Percentiles rank a stretch among this genome's conserved stretches.
These are phyloP conservation scores for Leishmania mexicana DNA, from an alignment of 208 protist genomes.

Conservation along the genomic window DNA sequence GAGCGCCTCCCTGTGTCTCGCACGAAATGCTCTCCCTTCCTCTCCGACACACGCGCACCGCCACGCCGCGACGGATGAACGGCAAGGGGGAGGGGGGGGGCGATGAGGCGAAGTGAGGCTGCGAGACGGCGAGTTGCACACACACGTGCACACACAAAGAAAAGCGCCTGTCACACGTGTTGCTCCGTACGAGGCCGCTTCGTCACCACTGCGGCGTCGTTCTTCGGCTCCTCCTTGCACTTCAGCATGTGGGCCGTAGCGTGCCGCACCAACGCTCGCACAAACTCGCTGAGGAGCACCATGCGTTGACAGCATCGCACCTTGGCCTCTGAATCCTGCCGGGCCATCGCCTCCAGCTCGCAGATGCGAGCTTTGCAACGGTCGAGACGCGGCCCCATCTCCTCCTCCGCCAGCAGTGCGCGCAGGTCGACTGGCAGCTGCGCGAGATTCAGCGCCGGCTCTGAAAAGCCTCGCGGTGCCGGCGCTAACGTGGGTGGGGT, in stretches of 20 bases:
- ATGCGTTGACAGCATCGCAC: slow-evolving; percentile 50
- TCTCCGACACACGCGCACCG: neutral
- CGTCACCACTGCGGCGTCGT: neutral
- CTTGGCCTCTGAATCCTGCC: slow-evolving; percentile 28
- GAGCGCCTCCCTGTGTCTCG: neutral
- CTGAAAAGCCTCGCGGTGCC: neutral
- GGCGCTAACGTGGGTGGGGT: slow-evolving; percentile 16
- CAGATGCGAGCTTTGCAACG: slow-evolving; percentile 35
- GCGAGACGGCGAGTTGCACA: neutral
- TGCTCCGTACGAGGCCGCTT: slow-evolving; percentile 6
- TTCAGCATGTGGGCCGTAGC: neutral
- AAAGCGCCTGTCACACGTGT: neutral
- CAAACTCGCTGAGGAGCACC: slow-evolving; percentile 47
- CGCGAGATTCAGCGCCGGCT: neutral
- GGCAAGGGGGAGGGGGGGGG: neutral
- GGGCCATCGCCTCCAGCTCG: slow-evolving; percentile 39
- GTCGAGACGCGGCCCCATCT: slow-evolving; percentile 29
- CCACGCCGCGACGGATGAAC: neutral
- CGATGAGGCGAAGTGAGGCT: neutral
- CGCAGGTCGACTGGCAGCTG: slow-evolving; percentile 27
- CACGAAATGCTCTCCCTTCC: neutral
- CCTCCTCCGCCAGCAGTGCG: slow-evolving; percentile 16
- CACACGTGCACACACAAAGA: neutral
- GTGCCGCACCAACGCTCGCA: slow-evolving; percentile 25
- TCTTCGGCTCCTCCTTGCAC: neutral